Evolutionary conservation across 495 filamentous ascomycete species (phyloP), one percentile per base, ranked within the genome.

Genomic region (Corynascus novoguineensis): DNA sequence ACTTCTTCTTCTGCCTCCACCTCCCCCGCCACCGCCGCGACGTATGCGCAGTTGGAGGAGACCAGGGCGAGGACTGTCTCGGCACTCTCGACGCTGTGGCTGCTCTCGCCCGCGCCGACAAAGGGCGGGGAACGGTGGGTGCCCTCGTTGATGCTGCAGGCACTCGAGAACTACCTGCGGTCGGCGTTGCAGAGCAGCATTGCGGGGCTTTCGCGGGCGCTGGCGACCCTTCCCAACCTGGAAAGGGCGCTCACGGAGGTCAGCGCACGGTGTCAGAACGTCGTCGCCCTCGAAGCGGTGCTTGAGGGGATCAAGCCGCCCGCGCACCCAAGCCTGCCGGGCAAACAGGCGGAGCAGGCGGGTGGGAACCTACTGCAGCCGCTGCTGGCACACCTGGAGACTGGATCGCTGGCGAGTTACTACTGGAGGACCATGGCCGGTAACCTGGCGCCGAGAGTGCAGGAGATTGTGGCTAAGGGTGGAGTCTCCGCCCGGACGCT

Each of bases 391-490:
- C 77, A 85, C 24, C 79, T 99, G 17, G 93, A 99, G 68, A 96
- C 91, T 0, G 81, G 87, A 0, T 92, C 88, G 0, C 74, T 99
- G 21, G 83, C 89, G 5, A 93, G 89, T 0, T 92, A 90, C 63
- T 98, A 95, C 74, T 97, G 92, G 88, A 79, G 93, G 25, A 84
- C 84, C 15, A 79, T 97, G 58, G 93, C 93, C 0, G 83, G 86
- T 0, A 84, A 82, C 37, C 80, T 97, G 49, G 82, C 86, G 14
- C 70, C 81, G 3, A 83, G 90, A 9, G 89, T 96, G 1, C 83
- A 88, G 64, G 92, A 97, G 58, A 88, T 97, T 41, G 61, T 92
- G 17, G 78, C 76, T 35, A 82, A 87, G 54, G 93, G 95, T 1
- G 92, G 92, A 3, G 86, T 89, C 2, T 85, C 86, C 28, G 90